Base-by-base conservation (phyloP, 331 rosid genomes). In the Pyrus hybrid region DNA sequence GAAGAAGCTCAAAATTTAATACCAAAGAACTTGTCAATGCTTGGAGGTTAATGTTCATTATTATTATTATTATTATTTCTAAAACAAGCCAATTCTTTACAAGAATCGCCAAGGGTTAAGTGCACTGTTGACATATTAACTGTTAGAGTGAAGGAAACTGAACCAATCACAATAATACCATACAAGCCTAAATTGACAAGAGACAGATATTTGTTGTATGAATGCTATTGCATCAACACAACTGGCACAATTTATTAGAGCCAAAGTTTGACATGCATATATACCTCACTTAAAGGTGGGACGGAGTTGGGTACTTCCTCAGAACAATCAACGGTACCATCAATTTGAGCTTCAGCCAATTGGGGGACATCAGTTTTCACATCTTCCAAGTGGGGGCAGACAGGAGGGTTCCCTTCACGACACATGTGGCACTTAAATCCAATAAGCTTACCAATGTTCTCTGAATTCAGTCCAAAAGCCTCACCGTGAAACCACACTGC, bases 401-500 rank as follows among this genome's bases (percentile, higher is more conserved):
- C 69, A 8, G 97, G 97, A 71, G 97, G 89, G 67, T 35, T 68
- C 81, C 81, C 85, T 72, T 83, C 77, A 62, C 84, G 88, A 82
- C 99, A 95, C 63, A 54, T 73, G 85, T 92, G 96, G 73, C 99
- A 95, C 87, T 83, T 90, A 72, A 95, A 95, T 80, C 99, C 99
- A 77, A 89, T 88, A 53, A 95, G 85, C 67, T 79, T 88, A 63
- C 80, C 69, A 21, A 81, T 84, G 73, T 85, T 90, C 70, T 81
- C 90, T 57, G 73, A 45, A 67, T 75, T 78, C 79, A 95, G 96
- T 43, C 97, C 96, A 84, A 95, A 83, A 71, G 97, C 97, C 84
- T 90, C 93, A 49, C 92, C 97, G 73, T 95, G 99, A 85, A 81
- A 90, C 97, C 99, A 92, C 68, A 74, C 99, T 95, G 93, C 86